Base-by-base conservation (phyloP, 2,329 filamentous ascomycete genomes). In the Talaromyces piceae region DNA sequence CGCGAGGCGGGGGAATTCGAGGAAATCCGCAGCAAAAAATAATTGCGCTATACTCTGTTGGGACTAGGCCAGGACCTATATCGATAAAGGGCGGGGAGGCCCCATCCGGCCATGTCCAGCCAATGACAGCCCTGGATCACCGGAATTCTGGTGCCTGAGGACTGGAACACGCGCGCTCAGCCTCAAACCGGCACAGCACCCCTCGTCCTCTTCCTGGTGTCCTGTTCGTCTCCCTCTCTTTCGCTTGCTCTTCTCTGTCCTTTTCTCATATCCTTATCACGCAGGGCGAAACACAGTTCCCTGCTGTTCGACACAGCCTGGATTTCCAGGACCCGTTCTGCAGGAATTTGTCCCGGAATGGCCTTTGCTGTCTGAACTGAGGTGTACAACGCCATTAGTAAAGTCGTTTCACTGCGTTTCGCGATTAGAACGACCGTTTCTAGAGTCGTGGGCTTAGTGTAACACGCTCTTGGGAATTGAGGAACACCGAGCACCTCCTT, bases 61-160 rank as follows among this genome's bases (percentile, higher is more conserved):
- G 22, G 28, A 5, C 18, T 20, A 23, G 45, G n/a, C n/a, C 22
- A 30, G 45, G 27, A 12, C 27, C 8, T 28, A 18, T 47, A 48
- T 48, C 46, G 46, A 48, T 48, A 48, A n/a, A 48, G 22, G 46
- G 23, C 28, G n/a, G 45, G 45, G 18, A 13, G 26, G 28, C 11
- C 27, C 45, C 28, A 47, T 20, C 26, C 11, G 5, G 2, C 9
- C 20, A 3, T 16, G 9, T 2, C 20, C 2, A 22, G 13, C 28
- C 45, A 30, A 46, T 46, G 7, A 18, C 27, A 18, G 45, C 28
- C n/a, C 45, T 3, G 37, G 12, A 28, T 18, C 18, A 27, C 12
- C 25, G 25, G n/a, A 53, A 53, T 41, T 27, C 51, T 53, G 51
- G 51, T 53, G 51, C 51, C 51, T 53, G 51, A 53, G 51, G 44